Percentiles rank a stretch among this genome's conserved stretches.
phyloP scores from a whole-genome alignment of 495 filamentous ascomycete species.

The Penicillium coprophilum region DNA sequence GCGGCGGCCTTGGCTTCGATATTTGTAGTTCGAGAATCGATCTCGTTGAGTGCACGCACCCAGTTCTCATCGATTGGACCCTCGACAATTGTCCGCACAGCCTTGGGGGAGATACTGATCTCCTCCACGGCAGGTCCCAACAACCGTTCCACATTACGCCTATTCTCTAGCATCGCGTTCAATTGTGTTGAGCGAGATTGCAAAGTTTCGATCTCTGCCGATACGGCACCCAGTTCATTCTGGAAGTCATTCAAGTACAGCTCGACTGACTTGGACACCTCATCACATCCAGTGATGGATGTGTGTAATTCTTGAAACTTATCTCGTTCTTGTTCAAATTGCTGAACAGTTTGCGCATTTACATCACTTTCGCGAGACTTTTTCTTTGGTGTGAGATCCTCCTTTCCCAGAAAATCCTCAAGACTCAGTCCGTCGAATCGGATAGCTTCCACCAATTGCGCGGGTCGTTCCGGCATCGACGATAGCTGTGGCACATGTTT shows the following conservation, averaged over 20 bases:
- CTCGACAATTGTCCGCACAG: slow-evolving; percentile 80
- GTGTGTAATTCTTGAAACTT: slow-evolving; percentile 90
- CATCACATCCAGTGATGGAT: slow-evolving; percentile 86
- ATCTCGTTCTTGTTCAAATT: slow-evolving; percentile 83
- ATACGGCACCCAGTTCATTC: slow-evolving; percentile 85
- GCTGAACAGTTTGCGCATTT: slow-evolving; percentile 68
- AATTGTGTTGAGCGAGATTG: slow-evolving; percentile 81
- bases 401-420: slow-evolving; percentile 61
- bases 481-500: slow-evolving; percentile 16
- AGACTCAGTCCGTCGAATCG: slow-evolving; percentile 77
- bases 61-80: slow-evolving; percentile 88
- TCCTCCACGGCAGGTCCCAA: slow-evolving; percentile 91
- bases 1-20: slow-evolving; percentile 64
- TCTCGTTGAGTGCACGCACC: slow-evolving; percentile 79
- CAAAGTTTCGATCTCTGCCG: slow-evolving; percentile 89
- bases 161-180: slow-evolving; percentile 85
- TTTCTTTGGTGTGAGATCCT: slow-evolving; percentile 31
- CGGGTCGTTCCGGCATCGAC: slow-evolving; percentile 34
- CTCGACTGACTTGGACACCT: slow-evolving; percentile 91
- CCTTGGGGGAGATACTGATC: slow-evolving; percentile 77
- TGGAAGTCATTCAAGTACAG: slow-evolving; percentile 88
- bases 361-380: slow-evolving; percentile 47
- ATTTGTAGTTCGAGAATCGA: slow-evolving; percentile 72
- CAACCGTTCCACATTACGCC: slow-evolving; percentile 82
- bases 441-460: slow-evolving; percentile 59